These are phyloP conservation scores for Triticum timopheevii DNA, from an alignment of 176 grass and related monocot species.

Conservation along the genomic window DNA sequence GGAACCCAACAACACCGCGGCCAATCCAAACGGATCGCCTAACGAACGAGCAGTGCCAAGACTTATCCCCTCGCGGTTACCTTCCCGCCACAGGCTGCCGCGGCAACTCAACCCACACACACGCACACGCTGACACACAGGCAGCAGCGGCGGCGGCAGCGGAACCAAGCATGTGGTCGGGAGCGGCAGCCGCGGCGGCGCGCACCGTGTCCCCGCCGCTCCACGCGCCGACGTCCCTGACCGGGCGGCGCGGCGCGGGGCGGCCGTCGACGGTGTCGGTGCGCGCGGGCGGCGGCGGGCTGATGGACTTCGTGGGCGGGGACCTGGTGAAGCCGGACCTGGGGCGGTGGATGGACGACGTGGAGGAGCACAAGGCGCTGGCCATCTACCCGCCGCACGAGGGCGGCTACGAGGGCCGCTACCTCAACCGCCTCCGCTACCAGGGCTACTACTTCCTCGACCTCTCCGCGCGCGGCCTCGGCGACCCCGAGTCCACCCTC, in stretches of 20 bases:
- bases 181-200: slow-evolving; percentile 24
- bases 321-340: slow-evolving; percentile 79
- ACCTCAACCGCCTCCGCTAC: slow-evolving; percentile 81
- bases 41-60: not conserved
- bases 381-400: slow-evolving; percentile 88
- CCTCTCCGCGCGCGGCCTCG: slow-evolving; percentile 77
- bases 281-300: slow-evolving; percentile 4
- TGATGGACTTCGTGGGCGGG: slow-evolving; percentile 67
- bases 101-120: not conserved
- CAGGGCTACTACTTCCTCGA: slow-evolving; percentile 89
- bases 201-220: slow-evolving; percentile 35
- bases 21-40: no score
- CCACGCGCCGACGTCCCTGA: not conserved
- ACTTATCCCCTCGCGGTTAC: slow-evolving; percentile 26
- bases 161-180: slow-evolving; percentile 33
- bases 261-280: slow-evolving; percentile 23
- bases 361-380: slow-evolving; percentile 90
- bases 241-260: not conserved
- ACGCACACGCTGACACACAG: not conserved
- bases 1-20: no score
- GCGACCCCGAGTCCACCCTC: slow-evolving; percentile 81
- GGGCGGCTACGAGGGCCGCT: slow-evolving; percentile 94
- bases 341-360: slow-evolving; percentile 70
- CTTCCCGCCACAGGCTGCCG: slow-evolving; percentile 36
- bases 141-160: not conserved